A percentile compares a stretch with the other conserved stretches of the same genome.
Conservation (phyloP, 2,329 filamentous ascomycete genomes). For the Ophiostoma australiae region DNA sequence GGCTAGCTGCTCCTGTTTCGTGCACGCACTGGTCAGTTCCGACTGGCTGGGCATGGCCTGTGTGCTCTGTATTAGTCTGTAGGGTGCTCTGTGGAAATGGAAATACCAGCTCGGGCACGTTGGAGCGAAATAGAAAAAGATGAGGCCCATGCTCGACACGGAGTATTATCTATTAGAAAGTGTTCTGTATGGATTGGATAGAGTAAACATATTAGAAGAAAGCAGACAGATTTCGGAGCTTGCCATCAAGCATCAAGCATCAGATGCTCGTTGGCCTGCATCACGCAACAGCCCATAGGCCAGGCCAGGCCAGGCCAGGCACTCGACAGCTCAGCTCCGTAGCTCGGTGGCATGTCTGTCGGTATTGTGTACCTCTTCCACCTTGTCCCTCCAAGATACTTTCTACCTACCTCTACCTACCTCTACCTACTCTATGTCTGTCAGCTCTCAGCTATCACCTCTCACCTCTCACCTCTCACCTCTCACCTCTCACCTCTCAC, state of each 20-base stretch:
- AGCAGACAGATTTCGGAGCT: too few relatives aligned
- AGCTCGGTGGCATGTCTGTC: too few relatives aligned
- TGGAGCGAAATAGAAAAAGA: background rate
- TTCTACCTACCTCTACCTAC: background rate
- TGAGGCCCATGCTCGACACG: too few relatives aligned
- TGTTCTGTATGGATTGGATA: too few relatives aligned
- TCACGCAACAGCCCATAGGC: background rate
- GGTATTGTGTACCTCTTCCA: too few relatives aligned
- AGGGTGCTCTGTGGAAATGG: too few relatives aligned
- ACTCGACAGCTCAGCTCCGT: background rate
- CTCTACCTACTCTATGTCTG: background rate
- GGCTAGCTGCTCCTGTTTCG: background rate
- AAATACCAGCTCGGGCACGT: background rate
- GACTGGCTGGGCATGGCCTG: background rate
- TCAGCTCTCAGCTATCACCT: background rate
- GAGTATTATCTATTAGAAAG: too few relatives aligned
- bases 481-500: constrained; percentile 2
- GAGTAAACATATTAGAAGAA: too few relatives aligned
- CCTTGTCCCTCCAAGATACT: background rate
- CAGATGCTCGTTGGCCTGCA: background rate
- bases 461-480: constrained; percentile 4
- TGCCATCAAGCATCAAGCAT: too few relatives aligned
- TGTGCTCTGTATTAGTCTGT: too few relatives aligned
- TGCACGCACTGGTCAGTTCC: background rate
- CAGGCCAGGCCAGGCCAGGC: too few relatives aligned